A percentile compares a stretch with the other conserved stretches of the same genome.
Conservation (phyloP, 208 protist genomes). For the Tritrichomonas musculus region DNA sequence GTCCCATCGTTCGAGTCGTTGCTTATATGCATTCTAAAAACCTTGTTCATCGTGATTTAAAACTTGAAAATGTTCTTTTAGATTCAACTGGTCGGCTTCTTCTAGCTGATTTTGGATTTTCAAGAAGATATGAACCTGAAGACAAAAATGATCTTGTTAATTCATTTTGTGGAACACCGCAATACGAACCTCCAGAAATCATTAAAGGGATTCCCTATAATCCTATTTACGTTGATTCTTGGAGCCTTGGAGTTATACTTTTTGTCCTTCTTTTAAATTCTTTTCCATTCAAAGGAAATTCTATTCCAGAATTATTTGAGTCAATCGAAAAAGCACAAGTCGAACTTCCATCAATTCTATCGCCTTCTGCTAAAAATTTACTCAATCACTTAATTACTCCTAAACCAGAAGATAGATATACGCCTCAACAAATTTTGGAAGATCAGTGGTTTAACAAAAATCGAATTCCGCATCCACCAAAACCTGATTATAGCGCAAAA, state of each 20-base stretch:
- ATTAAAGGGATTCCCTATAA: conserved; percentile 12
- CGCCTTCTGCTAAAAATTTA: background rate
- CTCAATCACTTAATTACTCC: background rate
- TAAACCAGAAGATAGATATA: background rate
- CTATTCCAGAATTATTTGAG: background rate
- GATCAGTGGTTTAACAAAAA: background rate
- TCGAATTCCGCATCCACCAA: background rate
- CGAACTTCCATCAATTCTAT: background rate
- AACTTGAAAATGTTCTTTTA: conserved; percentile 42
- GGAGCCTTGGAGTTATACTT: conserved; percentile 1
- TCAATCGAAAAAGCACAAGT: background rate
- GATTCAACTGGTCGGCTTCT: background rate
- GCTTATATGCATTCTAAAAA: conserved; percentile 37
- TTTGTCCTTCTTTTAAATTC: background rate
- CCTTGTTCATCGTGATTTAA: conserved; percentile 39
- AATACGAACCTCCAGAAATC: background rate
- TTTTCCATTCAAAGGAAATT: conserved; percentile 17
- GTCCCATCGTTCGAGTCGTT: conserved; percentile 38
- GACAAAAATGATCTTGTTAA: background rate
- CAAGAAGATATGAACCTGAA: background rate
- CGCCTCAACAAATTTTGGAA: background rate
- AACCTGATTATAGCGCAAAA: background rate
- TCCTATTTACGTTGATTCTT: conserved; percentile 12
- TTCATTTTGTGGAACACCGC: conserved; percentile 7
- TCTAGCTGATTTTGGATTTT: conserved; percentile 27